Evolutionary conservation across 805 yeast genomes (phyloP), one percentile per base, ranked within the genome.

Genomic region (Maudiozyma turicensis): DNA sequence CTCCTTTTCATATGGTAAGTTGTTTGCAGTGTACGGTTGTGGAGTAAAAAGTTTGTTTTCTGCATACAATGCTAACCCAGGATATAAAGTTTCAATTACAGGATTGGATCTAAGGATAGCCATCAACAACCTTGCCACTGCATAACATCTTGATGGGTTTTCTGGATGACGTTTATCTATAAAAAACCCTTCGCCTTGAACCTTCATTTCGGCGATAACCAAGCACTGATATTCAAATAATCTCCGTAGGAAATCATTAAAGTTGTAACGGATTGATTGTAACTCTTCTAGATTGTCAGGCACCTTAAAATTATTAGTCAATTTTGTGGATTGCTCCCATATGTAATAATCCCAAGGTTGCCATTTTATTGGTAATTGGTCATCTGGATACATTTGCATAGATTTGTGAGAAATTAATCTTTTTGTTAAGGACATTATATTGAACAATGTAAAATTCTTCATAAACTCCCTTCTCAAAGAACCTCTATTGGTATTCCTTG

Each of bases 401-500:
- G 38, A 39, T 6, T 44, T 11, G 8, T 14, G 11, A 15, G 26
- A 11, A 3, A 33, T 20, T 11, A 49, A 26, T 44, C 52, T 47
- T 46, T 30, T 42, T 11, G 54, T 47, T 13, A 53, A 52, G 7
- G 53, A 50, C 13, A 52, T 49, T 32, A 61, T 43, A 44, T 52
- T 53, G 48, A 53, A 62, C 7, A 59, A 43, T 9, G 58, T 44
- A 42, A 44, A 52, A 45, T 55, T 49, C 40, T 60, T 61, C 43
- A 55, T 52, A 47, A 49, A 59, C 45, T 62, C 66, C 15, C 54
- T 55, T 29, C 50, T 50, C 8, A 60, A 37, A 30, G 56, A 58
- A 11, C 29, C 4, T 6, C 44, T 38, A 3, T 53, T 46, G 10
- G 49, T 35, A 13, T 50, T 50, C 26, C 45, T 48, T 5, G 63